phyloP scores from a whole-genome alignment of 2,329 filamentous ascomycete genomes.

The Paraconiothyrium sp. region DNA sequence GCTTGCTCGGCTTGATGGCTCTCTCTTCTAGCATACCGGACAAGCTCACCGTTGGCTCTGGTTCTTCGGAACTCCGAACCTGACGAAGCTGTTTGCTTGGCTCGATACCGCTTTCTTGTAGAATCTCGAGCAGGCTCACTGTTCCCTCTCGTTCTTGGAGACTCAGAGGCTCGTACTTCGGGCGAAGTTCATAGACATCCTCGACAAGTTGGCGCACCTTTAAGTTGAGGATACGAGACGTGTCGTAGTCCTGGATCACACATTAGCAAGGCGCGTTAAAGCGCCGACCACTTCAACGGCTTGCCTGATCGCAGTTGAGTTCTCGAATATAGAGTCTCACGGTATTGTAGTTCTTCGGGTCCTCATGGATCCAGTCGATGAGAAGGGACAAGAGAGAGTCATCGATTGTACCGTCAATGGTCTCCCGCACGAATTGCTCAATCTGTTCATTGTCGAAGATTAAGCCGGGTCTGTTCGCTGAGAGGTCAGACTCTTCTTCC shows the following conservation, averaged over 20 bases:
- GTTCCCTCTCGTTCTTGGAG: neutral
- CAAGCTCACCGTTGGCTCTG: neutral
- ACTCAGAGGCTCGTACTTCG: conserved; percentile 11
- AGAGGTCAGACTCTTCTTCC: neutral
- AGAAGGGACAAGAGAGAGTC: conserved; percentile 38
- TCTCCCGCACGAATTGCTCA: conserved; percentile 3
- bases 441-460: conserved; percentile 9
- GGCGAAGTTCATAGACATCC: conserved; percentile 13
- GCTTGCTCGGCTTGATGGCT: neutral
- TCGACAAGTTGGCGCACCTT: conserved; percentile 21
- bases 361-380: conserved; percentile 35
- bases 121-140: neutral
- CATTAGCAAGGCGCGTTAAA: neutral
- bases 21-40: neutral
- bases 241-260: conserved; percentile 20
- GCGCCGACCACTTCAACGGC: neutral
- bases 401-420: conserved; percentile 33
- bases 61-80: neutral
- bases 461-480: too few relatives aligned
- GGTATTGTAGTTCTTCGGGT: conserved; percentile 30
- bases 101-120: neutral
- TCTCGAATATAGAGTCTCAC: conserved; percentile 41
- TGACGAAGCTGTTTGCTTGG: neutral
- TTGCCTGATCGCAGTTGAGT: conserved; percentile 37
- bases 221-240: conserved; percentile 20